Conservation (phyloP, 805 yeast genomes). For the Starmerella stigmatis region DNA sequence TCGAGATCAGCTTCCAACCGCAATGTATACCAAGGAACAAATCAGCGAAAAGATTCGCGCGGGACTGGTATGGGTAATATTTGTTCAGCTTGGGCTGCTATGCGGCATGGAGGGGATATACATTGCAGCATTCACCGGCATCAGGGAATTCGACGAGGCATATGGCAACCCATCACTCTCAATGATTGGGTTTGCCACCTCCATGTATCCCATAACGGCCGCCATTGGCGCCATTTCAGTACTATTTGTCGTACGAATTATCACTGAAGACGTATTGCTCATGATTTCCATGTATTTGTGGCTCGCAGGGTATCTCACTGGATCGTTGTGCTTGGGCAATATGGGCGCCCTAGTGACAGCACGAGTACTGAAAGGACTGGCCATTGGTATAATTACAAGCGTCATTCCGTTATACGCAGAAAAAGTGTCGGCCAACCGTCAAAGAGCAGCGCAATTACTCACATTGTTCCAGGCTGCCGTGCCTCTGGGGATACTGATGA, state of each 20-base stretch:
- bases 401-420: slow-evolving; percentile 22
- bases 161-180: slow-evolving; percentile 19
- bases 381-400: slow-evolving; percentile 22
- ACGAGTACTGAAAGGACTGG: slow-evolving; percentile 21
- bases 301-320: slow-evolving; percentile 22
- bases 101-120: slow-evolving; percentile 26
- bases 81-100: slow-evolving; percentile 20
- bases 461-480: slow-evolving; percentile 23
- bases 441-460: slow-evolving; percentile 18
- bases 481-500: slow-evolving; percentile 23
- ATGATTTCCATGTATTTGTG: slow-evolving; percentile 15
- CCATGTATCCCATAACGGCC: slow-evolving; percentile 23
- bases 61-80: slow-evolving; percentile 15
- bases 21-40: slow-evolving; percentile 1
- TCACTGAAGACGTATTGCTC: slow-evolving; percentile 7
- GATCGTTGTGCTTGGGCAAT: slow-evolving; percentile 13
- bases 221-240: slow-evolving; percentile 21
- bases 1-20: not conserved
- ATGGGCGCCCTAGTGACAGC: slow-evolving; percentile 18
- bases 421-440: slow-evolving; percentile 6
- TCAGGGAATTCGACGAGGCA: slow-evolving; percentile 14
- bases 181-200: slow-evolving; percentile 20
- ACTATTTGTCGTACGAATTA: slow-evolving; percentile 6
- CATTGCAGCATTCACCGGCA: slow-evolving; percentile 20
- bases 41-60: not conserved